Base-by-base conservation (phyloP, 2,329 filamentous ascomycete species). In the Verticillium nonalfalfae region DNA sequence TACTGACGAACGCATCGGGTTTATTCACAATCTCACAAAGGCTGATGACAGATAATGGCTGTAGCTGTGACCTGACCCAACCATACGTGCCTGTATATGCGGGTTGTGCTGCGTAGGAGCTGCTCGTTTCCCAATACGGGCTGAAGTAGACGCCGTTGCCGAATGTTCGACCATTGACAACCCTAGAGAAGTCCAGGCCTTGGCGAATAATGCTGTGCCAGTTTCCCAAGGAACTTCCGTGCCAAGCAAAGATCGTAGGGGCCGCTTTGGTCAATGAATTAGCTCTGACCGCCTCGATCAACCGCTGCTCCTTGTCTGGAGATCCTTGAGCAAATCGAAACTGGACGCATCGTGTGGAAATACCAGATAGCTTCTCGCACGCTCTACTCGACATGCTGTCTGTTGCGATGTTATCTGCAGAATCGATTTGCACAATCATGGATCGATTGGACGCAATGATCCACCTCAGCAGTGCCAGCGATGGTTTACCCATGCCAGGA, bases 201-300 rank as follows among this genome's bases (percentile, higher is more conserved):
- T 89, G 85, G 36, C 93, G 86, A 64, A 97, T 86, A 68, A 97
- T 97, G 68, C 88, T 90, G 73, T 97, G 93, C 93, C 93, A 97
- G 68, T 96, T 97, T 3, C 73, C 66, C 3, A 96, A 65, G 0
- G 76, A 72, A 68, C 91, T 96, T 6, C 93, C 93, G 72, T 97
- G 93, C 88, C 90, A 97, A 0, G 90, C 91, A 68, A 96, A 92
- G 1, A 97, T 73, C 0, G 91, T 94, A 0, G 90, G 89, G 4
- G 40, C 36, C 4, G 62, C 74, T 66, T 56, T 79, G 66, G 45
- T 62, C n/a, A 68, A 52, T 35, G 72, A 72, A 31, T 80, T 79
- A 5, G 75, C 69, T 40, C 79, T 77, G 2, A 95, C 79, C 14
- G 87, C 85, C 26, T 85, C 74, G 7, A 86, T 76, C 70, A 97